Percentiles rank a stretch among this genome's conserved stretches.
Evolutionary conservation across 257 asterid genomes (phyloP).

Genomic region (Ophiorrhiza pumila): DNA sequence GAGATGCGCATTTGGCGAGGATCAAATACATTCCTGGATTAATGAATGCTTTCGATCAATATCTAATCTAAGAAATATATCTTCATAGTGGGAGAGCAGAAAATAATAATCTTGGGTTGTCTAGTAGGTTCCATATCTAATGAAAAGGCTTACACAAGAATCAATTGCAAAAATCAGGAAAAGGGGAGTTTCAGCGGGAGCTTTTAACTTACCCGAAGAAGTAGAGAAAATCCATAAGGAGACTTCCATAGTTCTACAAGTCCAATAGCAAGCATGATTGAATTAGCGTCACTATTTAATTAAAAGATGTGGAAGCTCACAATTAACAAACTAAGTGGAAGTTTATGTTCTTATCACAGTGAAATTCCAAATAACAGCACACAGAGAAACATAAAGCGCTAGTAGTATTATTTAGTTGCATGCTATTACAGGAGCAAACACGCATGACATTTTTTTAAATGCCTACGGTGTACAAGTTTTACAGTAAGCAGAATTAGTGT

Average conservation of each 20-base stretch:
- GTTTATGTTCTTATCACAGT: neutral
- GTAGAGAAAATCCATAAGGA: conserved; percentile 94
- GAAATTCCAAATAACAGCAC: neutral
- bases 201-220: conserved; percentile 85
- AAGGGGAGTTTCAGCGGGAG: neutral
- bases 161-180: conserved; percentile 1
- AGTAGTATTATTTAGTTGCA: neutral
- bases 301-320: neutral
- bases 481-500: neutral
- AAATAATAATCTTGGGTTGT: conserved; percentile 1
- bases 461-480: neutral
- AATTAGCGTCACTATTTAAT: conserved; percentile 4
- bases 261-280: neutral
- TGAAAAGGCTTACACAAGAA: neutral
- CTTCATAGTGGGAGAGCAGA: conserved; percentile 1
- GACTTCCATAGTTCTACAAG: conserved; percentile 83
- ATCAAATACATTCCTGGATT: conserved; percentile 87
- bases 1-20: conserved; percentile 97
- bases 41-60: conserved; percentile 26
- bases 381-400: neutral
- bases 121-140: neutral
- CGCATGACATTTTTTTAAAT: neutral
- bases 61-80: conserved; percentile 19
- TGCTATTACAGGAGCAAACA: conserved; percentile 6
- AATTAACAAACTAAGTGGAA: neutral